These are phyloP conservation scores for Zymoseptoria ardabiliae DNA, from an alignment of 2,329 filamentous ascomycete species.

Conservation along the genomic window DNA sequence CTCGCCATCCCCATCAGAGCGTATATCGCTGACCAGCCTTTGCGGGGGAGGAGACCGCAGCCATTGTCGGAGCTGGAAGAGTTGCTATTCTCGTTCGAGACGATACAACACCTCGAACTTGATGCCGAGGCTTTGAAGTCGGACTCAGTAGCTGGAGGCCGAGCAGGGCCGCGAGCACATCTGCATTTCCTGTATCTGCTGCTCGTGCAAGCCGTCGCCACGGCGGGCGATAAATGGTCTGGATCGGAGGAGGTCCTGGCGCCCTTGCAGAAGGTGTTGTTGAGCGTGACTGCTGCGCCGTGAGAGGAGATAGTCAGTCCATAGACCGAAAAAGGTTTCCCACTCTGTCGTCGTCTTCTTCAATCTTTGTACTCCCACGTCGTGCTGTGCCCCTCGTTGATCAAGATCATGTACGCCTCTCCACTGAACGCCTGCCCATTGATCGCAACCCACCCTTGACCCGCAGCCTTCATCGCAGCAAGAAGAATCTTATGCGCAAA, in stretches of 20 bases:
- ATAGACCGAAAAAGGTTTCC: neutral
- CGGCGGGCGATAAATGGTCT: conserved; percentile 53
- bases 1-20: conserved; percentile 72
- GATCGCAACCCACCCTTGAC: conserved; percentile 28
- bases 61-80: conserved; percentile 75
- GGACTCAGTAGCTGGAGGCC: conserved; percentile 14
- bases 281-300: conserved; percentile 7
- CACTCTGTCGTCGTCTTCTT: conserved; percentile 1
- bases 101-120: conserved; percentile 60
- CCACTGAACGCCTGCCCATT: conserved; percentile 24
- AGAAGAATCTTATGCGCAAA: conserved; percentile 29
- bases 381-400: conserved; percentile 18
- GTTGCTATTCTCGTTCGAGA: conserved; percentile 61
- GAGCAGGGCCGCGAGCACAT: conserved; percentile 57
- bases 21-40: conserved; percentile 84
- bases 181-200: conserved; percentile 74
- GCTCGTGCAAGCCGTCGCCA: conserved; percentile 55
- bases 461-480: conserved; percentile 19
- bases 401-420: conserved; percentile 25
- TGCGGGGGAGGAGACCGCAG: conserved; percentile 82
- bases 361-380: conserved; percentile 30
- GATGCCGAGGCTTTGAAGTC: conserved; percentile 45
- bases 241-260: conserved; percentile 45
- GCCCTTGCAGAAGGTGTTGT: conserved; percentile 36
- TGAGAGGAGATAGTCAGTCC: neutral